Conservation (phyloP, 257 asterid genomes). For the Solanum sitiens region DNA sequence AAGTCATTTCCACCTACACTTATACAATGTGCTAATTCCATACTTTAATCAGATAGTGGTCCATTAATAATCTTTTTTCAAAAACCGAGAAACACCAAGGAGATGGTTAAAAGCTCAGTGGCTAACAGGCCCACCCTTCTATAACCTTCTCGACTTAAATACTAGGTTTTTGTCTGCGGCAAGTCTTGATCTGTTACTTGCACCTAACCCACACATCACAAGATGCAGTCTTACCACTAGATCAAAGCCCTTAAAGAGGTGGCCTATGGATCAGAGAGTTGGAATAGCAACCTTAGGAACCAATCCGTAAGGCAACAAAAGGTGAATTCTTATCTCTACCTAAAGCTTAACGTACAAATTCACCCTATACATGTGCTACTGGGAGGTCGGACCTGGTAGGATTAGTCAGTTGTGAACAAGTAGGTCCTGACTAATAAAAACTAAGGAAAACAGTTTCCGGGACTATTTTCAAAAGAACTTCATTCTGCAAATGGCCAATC, state of each 20-base stretch:
- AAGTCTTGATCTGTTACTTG: neutral
- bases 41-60: neutral
- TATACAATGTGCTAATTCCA: too few relatives aligned
- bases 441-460: neutral
- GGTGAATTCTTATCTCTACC: neutral
- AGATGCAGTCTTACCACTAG: neutral
- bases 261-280: neutral
- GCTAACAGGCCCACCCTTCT: neutral
- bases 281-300: neutral
- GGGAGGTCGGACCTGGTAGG: neutral
- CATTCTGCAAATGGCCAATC: neutral
- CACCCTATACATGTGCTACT: neutral
- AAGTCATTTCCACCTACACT: neutral
- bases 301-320: neutral
- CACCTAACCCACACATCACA: neutral
- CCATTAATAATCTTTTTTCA: neutral
- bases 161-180: neutral
- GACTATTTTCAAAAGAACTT: neutral
- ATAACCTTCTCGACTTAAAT: neutral
- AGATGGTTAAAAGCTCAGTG: neutral
- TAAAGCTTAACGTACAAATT: neutral
- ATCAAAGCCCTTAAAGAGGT: neutral
- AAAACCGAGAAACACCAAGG: neutral
- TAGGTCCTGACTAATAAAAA: neutral
- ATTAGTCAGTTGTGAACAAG: neutral